Percentiles rank a stretch among this genome's conserved stretches.
Conservation (phyloP, 495 filamentous ascomycete genomes). For the Trichoderma gamsii region DNA sequence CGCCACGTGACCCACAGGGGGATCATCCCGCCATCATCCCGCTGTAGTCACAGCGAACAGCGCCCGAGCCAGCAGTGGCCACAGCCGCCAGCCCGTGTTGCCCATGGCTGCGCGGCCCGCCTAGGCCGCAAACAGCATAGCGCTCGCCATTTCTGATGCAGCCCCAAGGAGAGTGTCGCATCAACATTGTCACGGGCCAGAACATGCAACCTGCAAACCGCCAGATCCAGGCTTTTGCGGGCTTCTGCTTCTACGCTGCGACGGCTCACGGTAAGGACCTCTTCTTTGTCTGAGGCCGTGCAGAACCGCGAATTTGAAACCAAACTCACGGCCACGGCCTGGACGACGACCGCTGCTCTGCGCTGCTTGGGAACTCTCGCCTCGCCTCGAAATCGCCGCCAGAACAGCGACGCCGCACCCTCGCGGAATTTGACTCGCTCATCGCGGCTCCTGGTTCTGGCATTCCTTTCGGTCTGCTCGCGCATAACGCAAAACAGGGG, state of each 20-base stretch:
- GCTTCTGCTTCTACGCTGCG: background rate
- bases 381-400: background rate
- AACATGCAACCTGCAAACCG: slow-evolving; percentile 10
- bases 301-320: background rate
- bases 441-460: background rate
- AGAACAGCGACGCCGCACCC: slow-evolving; percentile 9
- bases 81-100: background rate
- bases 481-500: background rate
- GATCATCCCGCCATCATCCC: background rate
- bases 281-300: background rate
- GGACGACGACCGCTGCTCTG: background rate
- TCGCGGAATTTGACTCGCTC: slow-evolving; percentile 10
- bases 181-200: slow-evolving; percentile 11
- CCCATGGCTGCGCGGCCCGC: background rate
- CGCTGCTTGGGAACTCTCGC: background rate
- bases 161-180: slow-evolving; percentile 12
- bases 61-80: background rate
- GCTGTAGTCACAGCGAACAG: background rate
- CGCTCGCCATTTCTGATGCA: slow-evolving; percentile 2
- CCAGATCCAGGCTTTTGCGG: background rate
- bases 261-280: background rate
- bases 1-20: slow-evolving; percentile 7
- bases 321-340: background rate
- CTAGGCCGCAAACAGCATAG: slow-evolving; percentile 6
- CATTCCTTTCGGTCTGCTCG: background rate